phyloP scores from a whole-genome alignment of 2,329 filamentous ascomycete genomes.

The Juglanconis juglandina region DNA sequence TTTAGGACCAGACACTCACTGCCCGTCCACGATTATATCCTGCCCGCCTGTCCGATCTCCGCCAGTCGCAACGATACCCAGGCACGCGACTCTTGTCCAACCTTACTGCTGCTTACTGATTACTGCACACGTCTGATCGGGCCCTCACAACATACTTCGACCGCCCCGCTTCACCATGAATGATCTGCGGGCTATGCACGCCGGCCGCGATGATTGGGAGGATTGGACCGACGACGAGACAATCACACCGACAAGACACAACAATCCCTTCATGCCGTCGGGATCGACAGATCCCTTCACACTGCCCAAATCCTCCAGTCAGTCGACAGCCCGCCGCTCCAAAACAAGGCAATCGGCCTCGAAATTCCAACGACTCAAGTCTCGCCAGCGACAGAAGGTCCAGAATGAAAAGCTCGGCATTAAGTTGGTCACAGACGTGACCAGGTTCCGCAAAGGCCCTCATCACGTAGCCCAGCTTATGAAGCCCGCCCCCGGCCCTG shows the following conservation, averaged over 20 bases:
- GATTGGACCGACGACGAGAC: conserved; percentile 51
- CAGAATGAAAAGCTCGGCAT: conserved; percentile 62
- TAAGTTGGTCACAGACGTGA: conserved; percentile 67
- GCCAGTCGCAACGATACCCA: not conserved
- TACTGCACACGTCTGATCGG: not conserved
- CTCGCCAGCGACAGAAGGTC: conserved; percentile 57
- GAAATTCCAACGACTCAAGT: conserved; percentile 49
- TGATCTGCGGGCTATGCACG: conserved; percentile 7
- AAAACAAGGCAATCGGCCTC: conserved; percentile 34
- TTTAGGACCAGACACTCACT: not conserved
- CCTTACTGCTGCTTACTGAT: not conserved
- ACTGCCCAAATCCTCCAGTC: conserved; percentile 1
- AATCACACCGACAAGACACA: conserved; percentile 36
- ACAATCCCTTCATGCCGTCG: conserved; percentile 16
- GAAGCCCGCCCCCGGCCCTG: conserved; percentile 18
- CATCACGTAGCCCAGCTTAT: conserved; percentile 35
- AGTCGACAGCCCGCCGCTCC: conserved; percentile 23
- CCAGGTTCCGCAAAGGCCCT: conserved; percentile 42
- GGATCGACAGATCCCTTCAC: not conserved
- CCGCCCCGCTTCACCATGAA: conserved; percentile 16
- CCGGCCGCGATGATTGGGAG: conserved; percentile 45
- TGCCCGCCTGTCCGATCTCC: not conserved
- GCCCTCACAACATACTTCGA: not conserved
- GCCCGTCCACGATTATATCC: not conserved
- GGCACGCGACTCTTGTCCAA: not conserved